phyloP scores from a whole-genome alignment of 2,329 filamentous ascomycete species.

The Fusarium chaquense region DNA sequence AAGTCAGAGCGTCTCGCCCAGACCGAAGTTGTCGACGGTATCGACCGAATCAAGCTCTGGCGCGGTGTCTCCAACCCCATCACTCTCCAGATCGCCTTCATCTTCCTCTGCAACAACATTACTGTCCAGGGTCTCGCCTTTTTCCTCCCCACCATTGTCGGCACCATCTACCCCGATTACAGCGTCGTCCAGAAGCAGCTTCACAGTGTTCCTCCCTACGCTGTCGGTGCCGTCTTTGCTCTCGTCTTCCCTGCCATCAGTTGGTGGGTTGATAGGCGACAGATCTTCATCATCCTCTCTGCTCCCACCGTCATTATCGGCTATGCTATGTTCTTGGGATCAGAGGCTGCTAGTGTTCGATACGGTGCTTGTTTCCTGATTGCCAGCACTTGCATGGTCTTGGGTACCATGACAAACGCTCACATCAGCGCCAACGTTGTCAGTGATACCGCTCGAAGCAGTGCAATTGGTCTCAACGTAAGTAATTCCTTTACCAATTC shows the following conservation, averaged over 20 bases:
- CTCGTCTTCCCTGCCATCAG: conserved; percentile 68
- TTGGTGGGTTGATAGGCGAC: conserved; percentile 66
- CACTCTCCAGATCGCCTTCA: conserved; percentile 64
- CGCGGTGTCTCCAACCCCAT: conserved; percentile 71
- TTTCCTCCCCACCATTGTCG: conserved; percentile 74
- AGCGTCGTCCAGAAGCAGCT: conserved; percentile 72
- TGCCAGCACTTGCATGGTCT: conserved; percentile 68
- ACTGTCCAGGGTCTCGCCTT: conserved; percentile 76
- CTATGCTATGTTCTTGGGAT: conserved; percentile 73
- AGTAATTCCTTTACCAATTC: background rate
- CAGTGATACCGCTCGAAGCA: conserved; percentile 72
- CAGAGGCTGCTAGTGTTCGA: conserved; percentile 58
- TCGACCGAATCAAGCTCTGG: conserved; percentile 68
- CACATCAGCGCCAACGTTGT: conserved; percentile 74
- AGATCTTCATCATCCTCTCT: conserved; percentile 66
- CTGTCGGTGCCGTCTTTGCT: conserved; percentile 72
- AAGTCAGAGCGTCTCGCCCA: conserved; percentile 68
- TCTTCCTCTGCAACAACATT: conserved; percentile 74
- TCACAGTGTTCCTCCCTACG: conserved; percentile 73
- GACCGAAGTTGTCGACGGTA: conserved; percentile 70
- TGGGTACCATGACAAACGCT: conserved; percentile 72
- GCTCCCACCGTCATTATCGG: conserved; percentile 71
- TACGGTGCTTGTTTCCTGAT: conserved; percentile 75
- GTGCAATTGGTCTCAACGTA: conserved; percentile 65
- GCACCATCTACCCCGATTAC: conserved; percentile 70